Evolutionary conservation across 176 grass and related monocot genomes (phyloP).

Genomic region (Phragmites australis): DNA sequence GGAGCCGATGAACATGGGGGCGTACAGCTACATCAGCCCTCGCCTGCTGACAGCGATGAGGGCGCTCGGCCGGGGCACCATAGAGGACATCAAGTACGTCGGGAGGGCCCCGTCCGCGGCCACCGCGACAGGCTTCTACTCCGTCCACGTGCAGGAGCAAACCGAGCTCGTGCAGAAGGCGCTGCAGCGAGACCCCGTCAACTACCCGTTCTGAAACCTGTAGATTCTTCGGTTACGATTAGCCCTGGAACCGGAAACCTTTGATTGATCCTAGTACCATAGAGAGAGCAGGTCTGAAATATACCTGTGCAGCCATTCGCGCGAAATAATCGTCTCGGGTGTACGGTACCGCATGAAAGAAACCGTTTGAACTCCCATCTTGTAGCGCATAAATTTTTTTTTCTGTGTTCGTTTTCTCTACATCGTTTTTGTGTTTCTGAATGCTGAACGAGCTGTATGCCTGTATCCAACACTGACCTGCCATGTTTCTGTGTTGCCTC

Average conservation of each 20-base stretch:
- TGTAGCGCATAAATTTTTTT: not conserved
- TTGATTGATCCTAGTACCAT: constrained; percentile 3
- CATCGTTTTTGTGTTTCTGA: constrained; percentile 19
- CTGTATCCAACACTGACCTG: not conserved
- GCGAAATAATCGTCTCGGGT: constrained; percentile 41
- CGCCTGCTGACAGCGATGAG: constrained; percentile 81
- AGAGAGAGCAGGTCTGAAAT: constrained; percentile 17
- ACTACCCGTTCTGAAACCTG: constrained; percentile 34
- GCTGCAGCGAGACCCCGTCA: constrained; percentile 63
- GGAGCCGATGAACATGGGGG: constrained; percentile 98
- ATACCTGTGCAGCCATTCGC: constrained; percentile 15
- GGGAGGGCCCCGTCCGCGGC: constrained; percentile 89
- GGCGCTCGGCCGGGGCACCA: constrained; percentile 53
- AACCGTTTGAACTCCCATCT: constrained; percentile 19
- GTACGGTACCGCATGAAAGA: constrained; percentile 5
- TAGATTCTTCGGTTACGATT: constrained; percentile 36
- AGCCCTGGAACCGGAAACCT: not conserved
- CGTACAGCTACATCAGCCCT: constrained; percentile 73
- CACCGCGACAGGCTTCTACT: constrained; percentile 87
- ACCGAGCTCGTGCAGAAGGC: constrained; percentile 79
- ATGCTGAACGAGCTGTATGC: not conserved
- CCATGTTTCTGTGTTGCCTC: not conserved
- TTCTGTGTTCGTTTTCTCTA: not conserved
- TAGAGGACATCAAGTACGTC: constrained; percentile 89
- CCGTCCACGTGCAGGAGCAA: constrained; percentile 84